phyloP scores from a whole-genome alignment of 768 basidiomycete genomes.

The Mycena olivaceomarginata region DNA sequence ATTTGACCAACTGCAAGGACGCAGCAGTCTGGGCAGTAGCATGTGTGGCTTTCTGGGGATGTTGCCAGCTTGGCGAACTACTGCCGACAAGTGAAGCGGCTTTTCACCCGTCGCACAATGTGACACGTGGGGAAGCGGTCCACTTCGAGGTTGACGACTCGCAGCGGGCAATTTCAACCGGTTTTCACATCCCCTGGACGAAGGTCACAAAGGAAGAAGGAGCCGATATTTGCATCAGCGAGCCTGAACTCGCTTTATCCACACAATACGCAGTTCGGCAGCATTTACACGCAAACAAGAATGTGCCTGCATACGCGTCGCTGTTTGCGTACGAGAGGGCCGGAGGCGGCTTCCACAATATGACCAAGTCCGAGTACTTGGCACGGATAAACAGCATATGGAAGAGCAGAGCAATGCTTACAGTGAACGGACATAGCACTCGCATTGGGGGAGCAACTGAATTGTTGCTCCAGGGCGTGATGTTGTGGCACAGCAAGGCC shows the following conservation, averaged over 20 bases:
- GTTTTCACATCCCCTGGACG: slow-evolving; percentile 58
- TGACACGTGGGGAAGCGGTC: slow-evolving; percentile 15
- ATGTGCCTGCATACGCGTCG: slow-evolving; percentile 41
- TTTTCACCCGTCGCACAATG: slow-evolving; percentile 47
- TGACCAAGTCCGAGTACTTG: slow-evolving; percentile 9
- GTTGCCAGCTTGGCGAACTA: slow-evolving; percentile 54
- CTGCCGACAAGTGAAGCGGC: slow-evolving; percentile 32
- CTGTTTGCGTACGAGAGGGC: slow-evolving; percentile 45
- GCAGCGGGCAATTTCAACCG: slow-evolving; percentile 39
- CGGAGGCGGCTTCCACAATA: slow-evolving; percentile 19
- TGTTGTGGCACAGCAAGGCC: slow-evolving; percentile 54
- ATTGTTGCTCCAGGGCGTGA: slow-evolving; percentile 53
- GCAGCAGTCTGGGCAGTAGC: slow-evolving; percentile 58
- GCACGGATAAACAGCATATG: slow-evolving; percentile 12
- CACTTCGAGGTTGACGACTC: not conserved
- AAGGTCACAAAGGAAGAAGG: slow-evolving; percentile 54
- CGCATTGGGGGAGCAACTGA: slow-evolving; percentile 53
- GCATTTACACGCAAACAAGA: slow-evolving; percentile 45
- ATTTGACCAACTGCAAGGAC: slow-evolving; percentile 50
- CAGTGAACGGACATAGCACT: slow-evolving; percentile 25
- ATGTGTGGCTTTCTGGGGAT: slow-evolving; percentile 57
- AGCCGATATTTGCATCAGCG: slow-evolving; percentile 52
- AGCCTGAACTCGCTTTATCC: slow-evolving; percentile 9
- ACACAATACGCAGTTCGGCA: slow-evolving; percentile 45
- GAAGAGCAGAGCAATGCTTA: not conserved